A percentile compares a stretch with the other conserved stretches of the same genome.
Evolutionary conservation across 2,329 filamentous ascomycete genomes (phyloP).

Genomic region (Arthrinium phaeospermum): DNA sequence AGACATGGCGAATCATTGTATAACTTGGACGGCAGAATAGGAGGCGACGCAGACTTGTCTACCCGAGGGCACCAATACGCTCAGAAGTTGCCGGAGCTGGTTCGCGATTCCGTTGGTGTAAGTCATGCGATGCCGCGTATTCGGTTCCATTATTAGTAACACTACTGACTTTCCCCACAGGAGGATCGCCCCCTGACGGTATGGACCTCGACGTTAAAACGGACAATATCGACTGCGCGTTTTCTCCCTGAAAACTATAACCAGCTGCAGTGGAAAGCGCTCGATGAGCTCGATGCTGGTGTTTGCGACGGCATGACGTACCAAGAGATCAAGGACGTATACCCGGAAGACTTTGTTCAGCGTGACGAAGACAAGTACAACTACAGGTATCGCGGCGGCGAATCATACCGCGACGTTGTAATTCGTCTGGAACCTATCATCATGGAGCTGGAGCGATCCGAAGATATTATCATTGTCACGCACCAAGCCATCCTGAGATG

Average conservation of each 20-base stretch:
- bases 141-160: neutral
- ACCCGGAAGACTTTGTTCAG: conserved; percentile 92
- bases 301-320: conserved; percentile 97
- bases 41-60: conserved; percentile 88
- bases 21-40: conserved; percentile 89
- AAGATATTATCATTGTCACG: conserved; percentile 97
- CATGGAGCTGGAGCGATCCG: conserved; percentile 95
- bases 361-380: conserved; percentile 99
- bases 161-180: conserved; percentile 40
- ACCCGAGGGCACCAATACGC: conserved; percentile 88
- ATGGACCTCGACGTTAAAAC: conserved; percentile 69
- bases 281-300: conserved; percentile 95
- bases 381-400: conserved; percentile 95
- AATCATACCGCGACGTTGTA: conserved; percentile 95
- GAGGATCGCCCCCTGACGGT: conserved; percentile 66
- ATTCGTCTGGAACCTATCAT: conserved; percentile 98
- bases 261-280: conserved; percentile 97
- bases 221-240: conserved; percentile 90
- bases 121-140: conserved; percentile 37
- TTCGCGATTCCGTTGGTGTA: conserved; percentile 86
- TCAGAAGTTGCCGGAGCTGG: conserved; percentile 79
- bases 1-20: conserved; percentile 93
- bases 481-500: conserved; percentile 96
- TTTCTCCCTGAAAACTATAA: conserved; percentile 84
- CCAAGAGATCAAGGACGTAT: conserved; percentile 88